Evolutionary conservation across 768 basidiomycete species (phyloP), one percentile per base, ranked within the genome.

Genomic region (Suillus tomentosus): DNA sequence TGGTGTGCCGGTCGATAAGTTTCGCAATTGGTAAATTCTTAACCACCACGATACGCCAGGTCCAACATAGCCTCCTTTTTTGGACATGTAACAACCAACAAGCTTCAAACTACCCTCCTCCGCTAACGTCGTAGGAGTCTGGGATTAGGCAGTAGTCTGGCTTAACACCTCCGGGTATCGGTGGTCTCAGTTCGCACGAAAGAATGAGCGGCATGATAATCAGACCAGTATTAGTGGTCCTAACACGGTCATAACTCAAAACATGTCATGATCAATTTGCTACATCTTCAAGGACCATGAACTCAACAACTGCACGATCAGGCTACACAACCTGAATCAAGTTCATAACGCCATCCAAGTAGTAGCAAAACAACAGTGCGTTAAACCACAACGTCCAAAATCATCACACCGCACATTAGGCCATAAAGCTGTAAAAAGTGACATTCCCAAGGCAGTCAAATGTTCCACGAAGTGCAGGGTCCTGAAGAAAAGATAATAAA

Each of bases 381-480:
- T 40, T 19, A 58, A 42, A 58, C 15, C 56, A 58, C 36, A 27
- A 42, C 37, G 11, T 58, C 40, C 40, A 58, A 54, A 58, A 58
- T 42, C 57, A 40, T 58, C 57, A 57, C 56, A 27, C 40, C 15
- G 57, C 57, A 42, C 39, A 58, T 27, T 40, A 22, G 6, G 24
- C 37, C 56, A 24, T 37, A 58, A 42, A 27, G 10, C 11, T 31
- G 17, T 40, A 27, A 31, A 17, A 17, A 58, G 40, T 58, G 57
- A 58, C 57, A 58, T 58, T 58, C 39, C 24, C 42, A 40, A 42
- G 40, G 24, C 5, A 14, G 39, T 10, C 10, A 40, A 13, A 24
- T 19, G 39, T 9, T 40, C 57, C 57, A 58, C 17, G 3, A 51
- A 51, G 17, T 27, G 17, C 10, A 40, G 17, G 17, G 39, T 42